Evolutionary conservation across 768 basidiomycete species (phyloP), one percentile per base, ranked within the genome.

Genomic region (Termitomyces eurrhizus): DNA sequence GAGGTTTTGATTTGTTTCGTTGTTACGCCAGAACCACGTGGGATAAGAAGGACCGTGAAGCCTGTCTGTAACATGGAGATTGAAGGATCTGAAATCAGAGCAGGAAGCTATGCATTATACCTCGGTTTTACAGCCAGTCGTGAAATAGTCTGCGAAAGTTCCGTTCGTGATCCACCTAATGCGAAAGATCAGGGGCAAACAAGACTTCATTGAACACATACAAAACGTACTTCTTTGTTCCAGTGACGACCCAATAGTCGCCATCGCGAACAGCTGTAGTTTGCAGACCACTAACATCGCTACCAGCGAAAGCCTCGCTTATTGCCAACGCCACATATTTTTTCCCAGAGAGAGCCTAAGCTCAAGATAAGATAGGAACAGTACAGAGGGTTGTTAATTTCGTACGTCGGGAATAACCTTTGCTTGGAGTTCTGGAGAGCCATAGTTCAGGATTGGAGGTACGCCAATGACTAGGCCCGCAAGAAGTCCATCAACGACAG

Each of bases 1-100:
- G 90, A 83, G 0, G 95, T 98, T 77, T 94, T 95, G 75, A 98
- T 90, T 26, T 86, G 85, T 68, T 89, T 93, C 6, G 95, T 97
- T 55, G 86, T 83, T 59, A 98, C 82, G 5, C 82, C 84, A 46
- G 87, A 84, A 14, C 81, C 82, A 50, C 92, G 83, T 42, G 86
- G 84, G 59, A 94, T 83, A 42, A 93, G 79, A 45, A 94, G 83
- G 52, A 92, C 90, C 16, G 87, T 84, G 63, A 87, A 89, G 21
- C 90, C 90, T 49, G 80, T 80, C 86, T 90, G 52, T 32, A 36
- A n/a, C 26, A 7, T 55, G n/a, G 36, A 57, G 58, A 36, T 24
- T n/a, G 29, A 44, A 42, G 50, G 46, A 39, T 39, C 12, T 7
- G 26, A 35, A 37, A 16, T 54, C 62, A 14, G 35, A 21, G 0